These are phyloP conservation scores for Solanum lignicaule DNA, from an alignment of 257 asterid genomes.

Conservation along the genomic window DNA sequence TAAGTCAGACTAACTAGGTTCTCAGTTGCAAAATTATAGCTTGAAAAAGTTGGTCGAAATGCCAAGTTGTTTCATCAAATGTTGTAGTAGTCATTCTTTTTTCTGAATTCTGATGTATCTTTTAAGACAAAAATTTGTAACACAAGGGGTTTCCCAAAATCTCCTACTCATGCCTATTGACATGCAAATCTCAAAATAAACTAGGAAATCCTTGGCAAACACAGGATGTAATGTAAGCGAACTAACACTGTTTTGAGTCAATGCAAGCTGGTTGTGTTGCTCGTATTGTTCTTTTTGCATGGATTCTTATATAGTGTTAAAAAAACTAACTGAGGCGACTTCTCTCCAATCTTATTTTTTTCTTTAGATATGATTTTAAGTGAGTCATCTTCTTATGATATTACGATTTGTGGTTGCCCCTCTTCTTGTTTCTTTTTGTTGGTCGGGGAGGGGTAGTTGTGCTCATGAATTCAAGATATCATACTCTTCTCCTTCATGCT, in stretches of 20 bases:
- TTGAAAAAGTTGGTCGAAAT: background rate
- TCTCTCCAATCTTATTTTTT: background rate
- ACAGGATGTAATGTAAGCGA: background rate
- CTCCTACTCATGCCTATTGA: background rate
- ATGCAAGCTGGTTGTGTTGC: background rate
- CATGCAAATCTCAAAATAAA: background rate
- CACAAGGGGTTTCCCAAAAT: background rate
- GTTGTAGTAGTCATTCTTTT: background rate
- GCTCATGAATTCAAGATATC: background rate
- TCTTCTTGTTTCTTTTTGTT: background rate
- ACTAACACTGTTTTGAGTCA: background rate
- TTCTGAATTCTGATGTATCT: background rate
- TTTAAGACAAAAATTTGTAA: background rate
- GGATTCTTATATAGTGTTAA: background rate
- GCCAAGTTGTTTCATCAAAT: background rate
- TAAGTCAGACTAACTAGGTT: background rate
- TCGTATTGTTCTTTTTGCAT: background rate
- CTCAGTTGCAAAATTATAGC: background rate
- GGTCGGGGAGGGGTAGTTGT: background rate
- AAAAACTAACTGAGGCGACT: background rate
- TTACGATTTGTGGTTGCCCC: background rate
- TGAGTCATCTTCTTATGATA: background rate
- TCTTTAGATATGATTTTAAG: background rate
- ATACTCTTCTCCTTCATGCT: background rate
- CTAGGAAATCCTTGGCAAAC: background rate